A percentile compares a stretch with the other conserved stretches of the same genome.
phyloP scores from a whole-genome alignment of 305 asterid species.

The Salvia sclarea region DNA sequence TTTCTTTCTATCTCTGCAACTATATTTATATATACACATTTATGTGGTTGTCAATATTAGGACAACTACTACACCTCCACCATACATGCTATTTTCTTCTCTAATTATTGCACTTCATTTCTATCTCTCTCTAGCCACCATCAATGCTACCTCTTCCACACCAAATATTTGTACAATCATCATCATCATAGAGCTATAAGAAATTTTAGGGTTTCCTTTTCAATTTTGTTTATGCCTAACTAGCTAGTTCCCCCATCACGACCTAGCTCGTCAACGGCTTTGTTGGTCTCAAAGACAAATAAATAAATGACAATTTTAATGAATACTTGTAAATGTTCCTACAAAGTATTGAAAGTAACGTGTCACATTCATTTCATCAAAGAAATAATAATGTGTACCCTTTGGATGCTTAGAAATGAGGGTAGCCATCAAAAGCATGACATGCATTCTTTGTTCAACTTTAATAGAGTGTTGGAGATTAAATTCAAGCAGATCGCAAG shows the following conservation, averaged over 20 bases:
- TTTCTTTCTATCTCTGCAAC: slow-evolving; percentile 2
- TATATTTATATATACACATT: background rate
- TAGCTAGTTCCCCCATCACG: too few relatives aligned
- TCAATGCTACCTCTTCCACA: too few relatives aligned
- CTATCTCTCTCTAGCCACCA: too few relatives aligned
- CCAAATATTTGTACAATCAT: too few relatives aligned
- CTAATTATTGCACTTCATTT: background rate
- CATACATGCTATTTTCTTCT: background rate
- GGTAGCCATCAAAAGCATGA: background rate
- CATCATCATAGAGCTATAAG: background rate
- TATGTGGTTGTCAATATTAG: background rate
- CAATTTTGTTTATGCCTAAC: background rate
- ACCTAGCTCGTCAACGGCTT: background rate
- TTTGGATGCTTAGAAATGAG: background rate
- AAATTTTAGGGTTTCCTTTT: background rate
- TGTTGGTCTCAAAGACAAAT: background rate
- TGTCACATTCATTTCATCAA: background rate
- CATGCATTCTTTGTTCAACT: too few relatives aligned
- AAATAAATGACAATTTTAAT: too few relatives aligned
- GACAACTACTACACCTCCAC: slow-evolving; percentile 12
- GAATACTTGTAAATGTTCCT: too few relatives aligned
- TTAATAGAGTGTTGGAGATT: too few relatives aligned
- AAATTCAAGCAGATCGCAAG: too few relatives aligned
- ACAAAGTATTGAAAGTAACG: background rate
- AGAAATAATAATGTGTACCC: background rate